Percentiles rank a stretch among this genome's conserved stretches.
Conservation (phyloP, 257 asterid genomes). For the Hygrophila difformis region DNA sequence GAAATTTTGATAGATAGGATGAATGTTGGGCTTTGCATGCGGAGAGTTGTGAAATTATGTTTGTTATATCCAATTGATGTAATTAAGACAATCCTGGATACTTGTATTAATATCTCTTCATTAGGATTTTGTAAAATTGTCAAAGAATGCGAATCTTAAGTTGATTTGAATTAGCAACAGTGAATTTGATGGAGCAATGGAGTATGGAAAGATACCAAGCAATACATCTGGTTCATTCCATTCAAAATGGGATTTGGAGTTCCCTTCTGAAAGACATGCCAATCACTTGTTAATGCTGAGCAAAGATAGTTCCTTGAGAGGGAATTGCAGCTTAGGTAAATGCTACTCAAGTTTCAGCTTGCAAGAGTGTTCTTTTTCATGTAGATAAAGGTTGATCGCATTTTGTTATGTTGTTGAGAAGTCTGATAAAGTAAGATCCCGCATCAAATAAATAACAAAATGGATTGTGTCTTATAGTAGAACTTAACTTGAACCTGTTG, state of each 20-base stretch:
- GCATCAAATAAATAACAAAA: no score
- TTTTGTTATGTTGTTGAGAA: no score
- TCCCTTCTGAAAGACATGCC: constrained; percentile 20
- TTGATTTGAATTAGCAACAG: constrained; percentile 18
- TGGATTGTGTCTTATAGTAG: no score
- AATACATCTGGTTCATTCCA: constrained; percentile 10
- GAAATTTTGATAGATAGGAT: neutral
- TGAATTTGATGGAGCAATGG: constrained; percentile 15
- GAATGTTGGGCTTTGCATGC: no score
- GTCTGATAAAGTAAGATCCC: no score
- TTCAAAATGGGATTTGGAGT: constrained; percentile 14
- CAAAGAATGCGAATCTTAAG: constrained; percentile 6
- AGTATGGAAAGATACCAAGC: constrained; percentile 13
- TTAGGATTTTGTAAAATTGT: neutral
- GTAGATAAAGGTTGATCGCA: no score
- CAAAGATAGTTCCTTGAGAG: constrained; percentile 14
- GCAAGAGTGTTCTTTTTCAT: no score
- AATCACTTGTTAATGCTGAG: constrained; percentile 11
- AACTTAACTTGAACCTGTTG: no score
- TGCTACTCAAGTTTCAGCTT: constrained; percentile 7
- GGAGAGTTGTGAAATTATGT: no score
- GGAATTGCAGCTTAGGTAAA: constrained; percentile 21
- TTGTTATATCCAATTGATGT: neutral
- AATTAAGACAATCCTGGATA: neutral
- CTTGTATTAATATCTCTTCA: no score